Evolutionary conservation across 495 filamentous ascomycete species (phyloP), one percentile per base, ranked within the genome.

Genomic region (Xylaria sp.): DNA sequence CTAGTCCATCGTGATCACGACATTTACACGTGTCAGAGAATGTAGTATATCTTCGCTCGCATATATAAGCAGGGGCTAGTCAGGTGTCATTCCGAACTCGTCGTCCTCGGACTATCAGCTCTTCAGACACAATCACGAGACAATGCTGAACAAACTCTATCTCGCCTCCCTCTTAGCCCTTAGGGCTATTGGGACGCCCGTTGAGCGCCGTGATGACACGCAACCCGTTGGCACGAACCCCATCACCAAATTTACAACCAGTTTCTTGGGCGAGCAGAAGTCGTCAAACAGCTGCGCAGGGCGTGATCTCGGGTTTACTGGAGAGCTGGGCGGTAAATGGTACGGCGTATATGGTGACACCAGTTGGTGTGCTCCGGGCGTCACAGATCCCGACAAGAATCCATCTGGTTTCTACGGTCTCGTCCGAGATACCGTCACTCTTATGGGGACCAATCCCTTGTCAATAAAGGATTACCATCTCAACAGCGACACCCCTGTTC

Each of bases 221-320:
- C 50, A 53, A 24, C 50, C 50, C 50, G 50, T 29, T 29, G 50
- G 50, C 50, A 53, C 50, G 3, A 53, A 53, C 24, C 24, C 50
- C 21, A 53, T 53, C 50, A 11, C 26, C 4, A 53, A 71, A 31
- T 71, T 72, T 63, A 48, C 55, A 5, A 74, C 75, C 14, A 19
- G 67, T 41, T 75, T 67, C 50, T 78, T 83, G 11, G 82, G 82
- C 29, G 75, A 74, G 68, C 82, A 84, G 53, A 69, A 55, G 19
- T 73, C 79, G 37, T 70, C 69, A 48, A 83, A 83, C 69, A 81
- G 76, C 74, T 81, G 78, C 74, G 76, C 73, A 40, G 74, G 77
- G 43, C 79, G 81, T 21, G 82, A 82, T 66, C 75, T 83, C n/a
- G 82, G 82, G 29, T 84, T 82, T 73, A 77, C 81, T 0, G 82